Evolutionary conservation across 331 rosid species (phyloP).

Genomic region (Saraca asoca): DNA sequence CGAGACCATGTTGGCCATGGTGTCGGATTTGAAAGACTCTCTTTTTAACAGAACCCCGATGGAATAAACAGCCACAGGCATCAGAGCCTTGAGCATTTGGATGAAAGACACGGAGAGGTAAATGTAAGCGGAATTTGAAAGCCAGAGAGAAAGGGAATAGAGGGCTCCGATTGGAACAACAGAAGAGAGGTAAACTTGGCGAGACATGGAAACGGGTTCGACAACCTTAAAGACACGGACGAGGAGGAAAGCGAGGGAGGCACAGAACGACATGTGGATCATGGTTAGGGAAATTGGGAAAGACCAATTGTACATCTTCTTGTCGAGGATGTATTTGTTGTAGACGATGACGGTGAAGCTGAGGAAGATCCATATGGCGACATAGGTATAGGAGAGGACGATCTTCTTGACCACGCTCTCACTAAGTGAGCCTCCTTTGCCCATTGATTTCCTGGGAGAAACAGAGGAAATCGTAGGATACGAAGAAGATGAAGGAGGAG

Average conservation of each 20-base stretch:
- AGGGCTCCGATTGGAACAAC: slow-evolving; percentile 69
- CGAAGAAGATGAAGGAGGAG: not conserved
- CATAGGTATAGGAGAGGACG: slow-evolving; percentile 58
- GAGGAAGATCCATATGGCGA: slow-evolving; percentile 59
- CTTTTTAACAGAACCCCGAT: slow-evolving; percentile 53
- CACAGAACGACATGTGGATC: slow-evolving; percentile 66
- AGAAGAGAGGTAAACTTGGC: slow-evolving; percentile 55
- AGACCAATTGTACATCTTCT: slow-evolving; percentile 64
- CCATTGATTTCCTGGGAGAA: slow-evolving; percentile 37
- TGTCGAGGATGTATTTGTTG: slow-evolving; percentile 74
- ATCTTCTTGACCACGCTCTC: slow-evolving; percentile 56
- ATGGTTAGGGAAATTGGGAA: slow-evolving; percentile 65
- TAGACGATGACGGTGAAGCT: slow-evolving; percentile 64
- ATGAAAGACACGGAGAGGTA: slow-evolving; percentile 67
- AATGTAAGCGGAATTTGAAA: slow-evolving; percentile 64
- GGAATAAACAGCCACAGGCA: slow-evolving; percentile 69
- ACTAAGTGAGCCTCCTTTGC: slow-evolving; percentile 56
- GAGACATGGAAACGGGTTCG: slow-evolving; percentile 60
- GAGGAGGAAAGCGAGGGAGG: slow-evolving; percentile 56
- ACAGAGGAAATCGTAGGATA: not conserved
- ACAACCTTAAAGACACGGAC: slow-evolving; percentile 53
- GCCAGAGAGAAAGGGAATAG: slow-evolving; percentile 64
- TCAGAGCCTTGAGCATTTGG: slow-evolving; percentile 66
- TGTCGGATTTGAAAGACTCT: slow-evolving; percentile 48
- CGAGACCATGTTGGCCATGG: slow-evolving; percentile 61